A percentile compares a stretch with the other conserved stretches of the same genome.
Evolutionary conservation across 305 asterid species (phyloP).

Genomic region (Fraxinus angustifolia): DNA sequence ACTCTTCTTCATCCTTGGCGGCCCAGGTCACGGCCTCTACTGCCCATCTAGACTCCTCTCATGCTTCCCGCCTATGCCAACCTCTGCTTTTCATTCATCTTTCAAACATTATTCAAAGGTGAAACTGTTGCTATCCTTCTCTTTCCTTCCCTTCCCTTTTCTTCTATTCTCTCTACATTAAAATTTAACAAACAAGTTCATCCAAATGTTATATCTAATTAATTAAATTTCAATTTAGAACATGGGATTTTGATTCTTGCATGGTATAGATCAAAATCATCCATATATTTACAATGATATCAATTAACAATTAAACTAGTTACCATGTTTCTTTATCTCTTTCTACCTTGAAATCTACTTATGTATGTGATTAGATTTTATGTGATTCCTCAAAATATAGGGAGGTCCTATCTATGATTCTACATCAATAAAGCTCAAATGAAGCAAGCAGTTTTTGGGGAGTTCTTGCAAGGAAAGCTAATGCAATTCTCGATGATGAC

Average conservation of each 20-base stretch:
- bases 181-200: neutral
- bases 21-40: slow-evolving; percentile 65
- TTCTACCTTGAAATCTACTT: neutral
- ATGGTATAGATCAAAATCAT: too few relatives aligned
- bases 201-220: too few relatives aligned
- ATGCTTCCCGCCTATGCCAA: slow-evolving; percentile 32
- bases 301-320: too few relatives aligned
- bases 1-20: slow-evolving; percentile 44
- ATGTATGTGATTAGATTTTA: neutral
- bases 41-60: slow-evolving; percentile 46
- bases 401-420: too few relatives aligned
- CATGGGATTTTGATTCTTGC: too few relatives aligned
- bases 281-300: too few relatives aligned
- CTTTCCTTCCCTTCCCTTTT: neutral
- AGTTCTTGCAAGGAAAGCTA: slow-evolving; percentile 81
- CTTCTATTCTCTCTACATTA: neutral
- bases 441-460: slow-evolving; percentile 80
- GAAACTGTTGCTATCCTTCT: slow-evolving; percentile 25
- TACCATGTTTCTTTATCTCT: neutral
- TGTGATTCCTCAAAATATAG: slow-evolving; percentile 8
- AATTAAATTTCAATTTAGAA: too few relatives aligned
- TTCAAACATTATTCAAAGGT: slow-evolving; percentile 33
- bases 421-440: slow-evolving; percentile 48
- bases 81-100: slow-evolving; percentile 20
- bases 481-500: slow-evolving; percentile 77